Conservation (phyloP, 2,329 filamentous ascomycete genomes). For the Helotiales sp. region DNA sequence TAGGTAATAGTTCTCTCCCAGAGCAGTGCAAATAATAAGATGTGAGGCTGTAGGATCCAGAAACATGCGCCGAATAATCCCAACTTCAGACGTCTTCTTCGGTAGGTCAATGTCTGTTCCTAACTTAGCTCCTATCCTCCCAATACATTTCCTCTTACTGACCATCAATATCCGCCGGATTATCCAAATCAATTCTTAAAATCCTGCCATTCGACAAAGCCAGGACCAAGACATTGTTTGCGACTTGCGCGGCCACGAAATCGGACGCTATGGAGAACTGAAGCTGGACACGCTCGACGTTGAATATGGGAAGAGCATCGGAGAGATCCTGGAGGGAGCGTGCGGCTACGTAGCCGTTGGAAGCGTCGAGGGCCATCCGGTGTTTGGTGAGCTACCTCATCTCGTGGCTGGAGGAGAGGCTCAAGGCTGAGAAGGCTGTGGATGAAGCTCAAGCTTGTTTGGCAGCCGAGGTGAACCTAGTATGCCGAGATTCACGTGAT, state of each 20-base stretch:
- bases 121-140: conserved; percentile 2
- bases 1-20: conserved; percentile 96
- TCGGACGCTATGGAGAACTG: conserved; percentile 93
- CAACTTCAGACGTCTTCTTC: conserved; percentile 86
- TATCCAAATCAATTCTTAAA: conserved; percentile 89
- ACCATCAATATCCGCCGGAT: conserved; percentile 93
- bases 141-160: conserved; percentile 23
- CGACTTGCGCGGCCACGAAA: conserved; percentile 94
- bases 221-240: conserved; percentile 93
- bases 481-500: conserved; percentile 11
- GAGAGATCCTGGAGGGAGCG: conserved; percentile 58
- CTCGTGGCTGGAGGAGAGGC: conserved; percentile 12
- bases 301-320: conserved; percentile 81
- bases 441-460: not conserved
- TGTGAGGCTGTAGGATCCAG: conserved; percentile 96
- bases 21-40: conserved; percentile 84
- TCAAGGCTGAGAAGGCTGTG: conserved; percentile 1
- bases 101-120: conserved; percentile 90
- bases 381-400: conserved; percentile 31
- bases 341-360: conserved; percentile 71
- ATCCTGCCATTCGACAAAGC: conserved; percentile 92
- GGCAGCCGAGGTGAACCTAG: not conserved
- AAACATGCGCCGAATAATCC: conserved; percentile 93
- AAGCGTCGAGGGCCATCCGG: conserved; percentile 68
- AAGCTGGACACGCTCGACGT: conserved; percentile 87